These are phyloP conservation scores for Massarina eburnea DNA, from an alignment of 2,329 filamentous ascomycete species.

Conservation along the genomic window DNA sequence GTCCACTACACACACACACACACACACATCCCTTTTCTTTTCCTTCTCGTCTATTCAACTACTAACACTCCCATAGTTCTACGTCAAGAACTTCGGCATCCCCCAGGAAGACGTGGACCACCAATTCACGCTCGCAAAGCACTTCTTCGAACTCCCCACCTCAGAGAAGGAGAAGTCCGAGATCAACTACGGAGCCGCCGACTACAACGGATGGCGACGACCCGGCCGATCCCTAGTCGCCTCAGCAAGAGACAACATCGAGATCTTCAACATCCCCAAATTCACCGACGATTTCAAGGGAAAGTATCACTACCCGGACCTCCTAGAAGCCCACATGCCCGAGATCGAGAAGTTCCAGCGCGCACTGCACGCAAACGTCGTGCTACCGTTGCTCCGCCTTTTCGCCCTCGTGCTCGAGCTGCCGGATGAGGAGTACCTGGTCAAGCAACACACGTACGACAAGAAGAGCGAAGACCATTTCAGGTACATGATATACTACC, in stretches of 20 bases:
- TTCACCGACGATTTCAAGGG: slow-evolving; percentile 48
- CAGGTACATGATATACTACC: slow-evolving; percentile 62
- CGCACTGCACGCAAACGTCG: slow-evolving; percentile 36
- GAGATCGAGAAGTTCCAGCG: slow-evolving; percentile 54
- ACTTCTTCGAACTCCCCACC: slow-evolving; percentile 13
- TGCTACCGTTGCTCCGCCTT: slow-evolving; percentile 52
- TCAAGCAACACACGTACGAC: slow-evolving; percentile 58
- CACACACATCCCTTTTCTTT: neutral
- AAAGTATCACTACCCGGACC: slow-evolving; percentile 49
- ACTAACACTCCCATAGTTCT: slow-evolving; percentile 8
- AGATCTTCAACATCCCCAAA: slow-evolving; percentile 63
- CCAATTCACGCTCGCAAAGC: slow-evolving; percentile 18
- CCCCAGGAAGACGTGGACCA: slow-evolving; percentile 17
- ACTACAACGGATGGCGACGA: slow-evolving; percentile 10
- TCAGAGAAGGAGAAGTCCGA: slow-evolving; percentile 17
- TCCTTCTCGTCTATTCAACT: too few relatives aligned
- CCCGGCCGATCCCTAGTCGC: slow-evolving; percentile 30
- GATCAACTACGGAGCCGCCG: slow-evolving; percentile 5
- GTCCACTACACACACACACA: slow-evolving; percentile 25
- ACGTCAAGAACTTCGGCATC: slow-evolving; percentile 18
- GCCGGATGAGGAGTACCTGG: slow-evolving; percentile 58
- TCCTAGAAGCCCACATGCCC: slow-evolving; percentile 43
- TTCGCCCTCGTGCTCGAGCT: slow-evolving; percentile 62
- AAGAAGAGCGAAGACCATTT: slow-evolving; percentile 60
- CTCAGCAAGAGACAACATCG: slow-evolving; percentile 55